Conservation (phyloP, 2,329 filamentous ascomycete genomes). For the Sclerotiophoma versabilis region DNA sequence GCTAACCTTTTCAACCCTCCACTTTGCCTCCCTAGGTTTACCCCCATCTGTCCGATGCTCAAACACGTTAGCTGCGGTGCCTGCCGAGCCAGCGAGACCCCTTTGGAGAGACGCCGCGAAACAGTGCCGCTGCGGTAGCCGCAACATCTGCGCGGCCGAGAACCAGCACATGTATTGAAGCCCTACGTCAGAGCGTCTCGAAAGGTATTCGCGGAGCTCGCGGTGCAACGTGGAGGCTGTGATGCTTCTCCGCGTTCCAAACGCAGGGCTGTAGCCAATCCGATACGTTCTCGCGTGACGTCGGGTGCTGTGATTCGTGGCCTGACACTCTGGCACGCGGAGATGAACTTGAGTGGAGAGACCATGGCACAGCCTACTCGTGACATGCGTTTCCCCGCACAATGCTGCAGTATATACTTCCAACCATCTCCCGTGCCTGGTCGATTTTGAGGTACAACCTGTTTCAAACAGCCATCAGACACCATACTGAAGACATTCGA, state of each 20-base stretch:
- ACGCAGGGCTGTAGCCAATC: conserved; percentile 10
- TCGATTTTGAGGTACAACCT: conserved; percentile 23
- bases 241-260: conserved; percentile 27
- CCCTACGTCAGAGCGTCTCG: conserved; percentile 31
- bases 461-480: conserved; percentile 24
- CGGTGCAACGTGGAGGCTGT: conserved; percentile 25
- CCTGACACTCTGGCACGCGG: conserved; percentile 34
- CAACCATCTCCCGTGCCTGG: conserved; percentile 26
- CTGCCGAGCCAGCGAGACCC: conserved; percentile 21
- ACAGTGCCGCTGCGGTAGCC: conserved; percentile 15
- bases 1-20: conserved; percentile 23
- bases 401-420: conserved; percentile 32
- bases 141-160: conserved; percentile 43
- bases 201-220: conserved; percentile 14
- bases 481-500: conserved; percentile 25
- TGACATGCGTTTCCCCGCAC: conserved; percentile 38
- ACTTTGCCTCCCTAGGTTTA: conserved; percentile 19
- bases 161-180: conserved; percentile 25
- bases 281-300: conserved; percentile 21
- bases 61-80: conserved; percentile 26
- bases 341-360: conserved; percentile 37
- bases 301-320: conserved; percentile 44
- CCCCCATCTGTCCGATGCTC: conserved; percentile 15
- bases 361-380: conserved; percentile 36
- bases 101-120: conserved; percentile 21